A percentile compares a stretch with the other conserved stretches of the same genome.
These are phyloP conservation scores for Cladophialophora carrionii DNA, from an alignment of 2,329 filamentous ascomycete genomes.

Conservation along the genomic window DNA sequence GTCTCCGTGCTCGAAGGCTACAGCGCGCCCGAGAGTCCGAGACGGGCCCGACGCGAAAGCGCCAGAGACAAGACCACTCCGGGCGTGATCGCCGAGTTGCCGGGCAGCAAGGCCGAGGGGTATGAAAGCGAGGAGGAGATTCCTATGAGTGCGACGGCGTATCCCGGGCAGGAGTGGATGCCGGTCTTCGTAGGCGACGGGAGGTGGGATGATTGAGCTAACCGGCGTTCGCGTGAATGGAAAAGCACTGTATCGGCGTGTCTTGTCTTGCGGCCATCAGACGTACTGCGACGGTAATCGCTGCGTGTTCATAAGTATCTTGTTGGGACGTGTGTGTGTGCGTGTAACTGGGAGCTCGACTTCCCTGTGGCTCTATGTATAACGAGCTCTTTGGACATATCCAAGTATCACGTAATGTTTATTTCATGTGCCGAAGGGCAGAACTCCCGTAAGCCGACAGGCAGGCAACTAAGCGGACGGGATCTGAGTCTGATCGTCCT, in stretches of 20 bases:
- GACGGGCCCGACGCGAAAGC: constrained; percentile 23
- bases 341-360: not conserved
- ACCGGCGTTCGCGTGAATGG: not conserved
- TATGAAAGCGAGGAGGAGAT: constrained; percentile 52
- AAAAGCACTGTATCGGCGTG: too few species aligned
- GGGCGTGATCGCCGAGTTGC: constrained; percentile 33
- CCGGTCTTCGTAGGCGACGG: constrained; percentile 35
- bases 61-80: constrained; percentile 41
- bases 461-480: too few species aligned
- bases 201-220: constrained; percentile 9
- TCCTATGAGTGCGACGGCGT: constrained; percentile 54
- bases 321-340: not conserved
- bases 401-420: not conserved
- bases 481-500: not conserved
- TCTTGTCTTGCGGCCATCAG: not conserved
- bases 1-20: constrained; percentile 19
- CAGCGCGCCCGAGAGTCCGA: not conserved
- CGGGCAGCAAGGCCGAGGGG: constrained; percentile 42
- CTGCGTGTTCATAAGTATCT: not conserved
- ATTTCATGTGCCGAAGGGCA: not conserved
- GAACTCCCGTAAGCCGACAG: not conserved
- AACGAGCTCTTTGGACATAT: not conserved
- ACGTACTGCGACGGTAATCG: not conserved
- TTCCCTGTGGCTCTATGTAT: not conserved
- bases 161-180: constrained; percentile 46